Base-by-base conservation (phyloP, 805 yeast species). In the Yarrowia alimentaria region DNA sequence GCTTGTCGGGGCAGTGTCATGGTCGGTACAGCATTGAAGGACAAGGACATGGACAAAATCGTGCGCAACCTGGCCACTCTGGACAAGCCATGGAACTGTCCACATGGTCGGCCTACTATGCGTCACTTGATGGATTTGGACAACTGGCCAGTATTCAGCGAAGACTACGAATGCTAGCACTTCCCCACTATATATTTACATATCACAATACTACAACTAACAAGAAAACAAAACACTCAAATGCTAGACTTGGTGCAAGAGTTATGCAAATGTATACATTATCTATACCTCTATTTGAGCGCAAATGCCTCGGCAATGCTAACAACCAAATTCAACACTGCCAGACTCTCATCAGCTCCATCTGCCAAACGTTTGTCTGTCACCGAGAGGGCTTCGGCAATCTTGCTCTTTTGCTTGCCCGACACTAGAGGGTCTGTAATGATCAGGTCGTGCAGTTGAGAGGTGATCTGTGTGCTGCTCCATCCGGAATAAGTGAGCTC, bases 101-200 rank as follows among this genome's bases (percentile, higher is more conserved):
- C 99, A 0, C 99, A 93, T 67, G 99, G 99, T 0, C 71, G 99
- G 56, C 99, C 99, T 0, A 93, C 99, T 1, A 80, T 93, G 84
- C 75, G 99, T 51, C 97, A 91, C 65, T 70, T 91, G 53, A 78
- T 82, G 54, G 88, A 85, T 1, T 53, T 69, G 6, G 58, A 56
- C 17, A 47, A 33, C 11, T 43, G 35, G 35, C 37, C 29, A 2
- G 37, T 21, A 8, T 30, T 31, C n/a, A 43, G 29, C 4, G 16
- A 21, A 28, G 50, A 43, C 13, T 31, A 30, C 9, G 37, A 30
- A 12, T 43, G 12, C 6, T 43, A 12, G 19, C 2, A 3, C 18
- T 11, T 24, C 22, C n/a, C n/a, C n/a, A n/a, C n/a, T 38, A 19
- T 26, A 13, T 25, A 28, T 33, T n/a, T n/a, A n/a, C n/a, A n/a